phyloP scores from a whole-genome alignment of 495 filamentous ascomycete genomes.

The Platismatia glauca region DNA sequence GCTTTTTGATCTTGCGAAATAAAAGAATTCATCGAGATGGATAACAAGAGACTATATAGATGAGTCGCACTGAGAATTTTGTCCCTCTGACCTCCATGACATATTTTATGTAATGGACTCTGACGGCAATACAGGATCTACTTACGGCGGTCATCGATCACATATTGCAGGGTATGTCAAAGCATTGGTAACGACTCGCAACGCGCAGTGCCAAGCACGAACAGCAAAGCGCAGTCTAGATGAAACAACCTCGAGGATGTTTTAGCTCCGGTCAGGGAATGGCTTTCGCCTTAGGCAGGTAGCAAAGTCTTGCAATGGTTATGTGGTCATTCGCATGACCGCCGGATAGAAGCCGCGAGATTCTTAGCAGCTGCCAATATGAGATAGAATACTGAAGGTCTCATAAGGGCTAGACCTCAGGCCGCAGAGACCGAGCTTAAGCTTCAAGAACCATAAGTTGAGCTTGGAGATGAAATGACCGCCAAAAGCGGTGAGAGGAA shows the following conservation, averaged over 20 bases:
- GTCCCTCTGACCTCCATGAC: background rate
- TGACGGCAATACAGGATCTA: background rate
- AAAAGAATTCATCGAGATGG: background rate
- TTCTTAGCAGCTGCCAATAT: background rate
- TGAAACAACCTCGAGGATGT: background rate
- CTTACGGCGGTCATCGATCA: background rate
- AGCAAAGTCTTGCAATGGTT: background rate
- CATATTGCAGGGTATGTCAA: background rate
- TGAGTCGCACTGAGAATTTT: background rate
- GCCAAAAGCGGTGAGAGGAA: background rate
- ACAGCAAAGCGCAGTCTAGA: background rate
- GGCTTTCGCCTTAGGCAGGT: background rate
- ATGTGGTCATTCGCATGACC: background rate
- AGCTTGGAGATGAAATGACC: background rate
- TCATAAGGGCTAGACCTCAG: background rate
- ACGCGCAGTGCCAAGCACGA: background rate
- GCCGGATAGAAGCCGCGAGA: background rate
- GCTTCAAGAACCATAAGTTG: background rate
- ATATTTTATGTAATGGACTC: background rate
- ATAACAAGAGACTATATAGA: background rate
- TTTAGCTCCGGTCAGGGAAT: background rate
- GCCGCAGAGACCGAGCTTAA: background rate
- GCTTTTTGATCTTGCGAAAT: too few species aligned
- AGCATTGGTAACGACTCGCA: background rate
- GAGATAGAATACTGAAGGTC: background rate